Conservation (phyloP, 306 rosid genomes). For the Casuarina cunninghamiana region DNA sequence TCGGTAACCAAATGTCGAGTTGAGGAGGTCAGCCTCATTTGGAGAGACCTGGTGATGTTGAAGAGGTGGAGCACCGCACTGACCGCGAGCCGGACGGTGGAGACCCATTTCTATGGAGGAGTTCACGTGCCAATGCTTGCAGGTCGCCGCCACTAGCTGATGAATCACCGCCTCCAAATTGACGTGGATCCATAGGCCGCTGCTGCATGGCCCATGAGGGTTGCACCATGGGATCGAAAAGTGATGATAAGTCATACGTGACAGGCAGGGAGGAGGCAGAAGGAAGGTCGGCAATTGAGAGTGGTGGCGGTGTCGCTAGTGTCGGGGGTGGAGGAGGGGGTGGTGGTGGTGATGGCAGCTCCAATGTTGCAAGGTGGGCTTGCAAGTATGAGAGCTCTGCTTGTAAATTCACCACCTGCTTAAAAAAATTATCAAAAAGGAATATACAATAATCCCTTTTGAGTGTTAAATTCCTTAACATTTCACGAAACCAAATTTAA, state of each 20-base stretch:
- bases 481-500: no score
- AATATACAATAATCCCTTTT: not conserved
- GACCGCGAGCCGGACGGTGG: conserved; percentile 25
- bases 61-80: conserved; percentile 42
- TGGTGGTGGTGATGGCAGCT: conserved; percentile 60
- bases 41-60: conserved; percentile 51
- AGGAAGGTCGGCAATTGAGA: conserved; percentile 64
- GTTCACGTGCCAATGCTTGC: conserved; percentile 72
- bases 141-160: conserved; percentile 49
- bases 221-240: conserved; percentile 78
- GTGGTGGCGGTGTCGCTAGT: conserved; percentile 23
- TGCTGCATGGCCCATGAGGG: conserved; percentile 67
- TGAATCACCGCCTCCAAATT: conserved; percentile 36
- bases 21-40: conserved; percentile 48
- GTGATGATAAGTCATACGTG: conserved; percentile 73
- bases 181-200: conserved; percentile 51
- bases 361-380: conserved; percentile 73
- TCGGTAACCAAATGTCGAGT: conserved; percentile 20
- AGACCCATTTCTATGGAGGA: conserved; percentile 57
- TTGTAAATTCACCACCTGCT: conserved; percentile 78
- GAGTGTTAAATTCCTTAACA: no score
- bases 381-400: conserved; percentile 85
- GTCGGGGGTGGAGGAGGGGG: conserved; percentile 45
- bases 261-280: conserved; percentile 38
- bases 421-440: not conserved